Evolutionary conservation across 495 filamentous ascomycete genomes (phyloP).

Genomic region (Penicillium riverlandense): DNA sequence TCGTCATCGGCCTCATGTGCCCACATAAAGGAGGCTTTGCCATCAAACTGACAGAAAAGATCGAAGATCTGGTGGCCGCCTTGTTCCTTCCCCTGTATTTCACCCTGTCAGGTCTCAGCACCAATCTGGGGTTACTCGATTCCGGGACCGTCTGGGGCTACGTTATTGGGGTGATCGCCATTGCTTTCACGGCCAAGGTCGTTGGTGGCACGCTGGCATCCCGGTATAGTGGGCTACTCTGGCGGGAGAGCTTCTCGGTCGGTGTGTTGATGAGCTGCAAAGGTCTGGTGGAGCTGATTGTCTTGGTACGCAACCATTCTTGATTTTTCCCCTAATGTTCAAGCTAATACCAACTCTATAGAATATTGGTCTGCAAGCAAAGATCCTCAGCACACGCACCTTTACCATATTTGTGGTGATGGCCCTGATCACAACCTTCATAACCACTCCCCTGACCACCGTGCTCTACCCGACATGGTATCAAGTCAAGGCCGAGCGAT

Average conservation of each 20-base stretch:
- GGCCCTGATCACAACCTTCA: conserved; percentile 87
- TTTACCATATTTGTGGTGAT: conserved; percentile 99
- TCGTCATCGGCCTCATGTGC: conserved; percentile 84
- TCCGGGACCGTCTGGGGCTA: conserved; percentile 86
- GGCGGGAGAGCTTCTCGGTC: conserved; percentile 90
- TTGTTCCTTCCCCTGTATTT: conserved; percentile 96
- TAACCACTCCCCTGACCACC: conserved; percentile 77
- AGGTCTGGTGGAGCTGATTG: conserved; percentile 91
- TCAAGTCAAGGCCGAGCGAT: conserved; percentile 83
- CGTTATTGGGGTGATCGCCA: conserved; percentile 72
- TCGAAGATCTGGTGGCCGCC: conserved; percentile 84
- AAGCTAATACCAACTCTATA: conserved; percentile 28
- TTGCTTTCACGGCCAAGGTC: conserved; percentile 85
- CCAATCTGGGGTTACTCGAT: conserved; percentile 80
- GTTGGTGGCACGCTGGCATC: conserved; percentile 79
- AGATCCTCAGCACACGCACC: conserved; percentile 76
- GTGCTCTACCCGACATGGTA: conserved; percentile 82
- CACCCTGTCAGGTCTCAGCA: conserved; percentile 83
- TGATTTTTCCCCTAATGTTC: background rate
- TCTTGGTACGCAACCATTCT: conserved; percentile 55
- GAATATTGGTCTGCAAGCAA: conserved; percentile 93
- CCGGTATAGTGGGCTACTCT: conserved; percentile 67
- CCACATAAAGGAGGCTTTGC: conserved; percentile 93
- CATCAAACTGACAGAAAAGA: conserved; percentile 90
- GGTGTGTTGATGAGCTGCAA: conserved; percentile 97